Evolutionary conservation across 2,329 filamentous ascomycete species (phyloP).

Genomic region (Albifimbria verrucaria): DNA sequence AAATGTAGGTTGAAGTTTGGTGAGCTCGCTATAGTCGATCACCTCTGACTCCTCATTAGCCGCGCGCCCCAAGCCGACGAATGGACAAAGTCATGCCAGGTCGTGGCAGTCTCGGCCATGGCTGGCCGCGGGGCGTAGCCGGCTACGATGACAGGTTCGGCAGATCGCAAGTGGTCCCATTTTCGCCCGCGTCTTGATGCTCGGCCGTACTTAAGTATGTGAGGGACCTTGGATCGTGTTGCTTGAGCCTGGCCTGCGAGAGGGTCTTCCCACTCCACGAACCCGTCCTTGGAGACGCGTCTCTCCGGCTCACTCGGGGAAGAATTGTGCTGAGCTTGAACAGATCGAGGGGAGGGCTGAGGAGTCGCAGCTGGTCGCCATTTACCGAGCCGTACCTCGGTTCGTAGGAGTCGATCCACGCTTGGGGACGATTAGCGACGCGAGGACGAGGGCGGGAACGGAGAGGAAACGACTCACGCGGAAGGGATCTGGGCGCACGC

Average conservation of each 20-base stretch:
- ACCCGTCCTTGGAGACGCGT: slow-evolving; percentile 47
- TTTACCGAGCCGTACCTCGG: slow-evolving; percentile 33
- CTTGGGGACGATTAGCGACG: slow-evolving; percentile 23
- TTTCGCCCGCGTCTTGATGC: slow-evolving; percentile 44
- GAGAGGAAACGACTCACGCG: slow-evolving; percentile 18
- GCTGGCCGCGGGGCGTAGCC: slow-evolving; percentile 37
- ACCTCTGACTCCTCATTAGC: slow-evolving; percentile 46
- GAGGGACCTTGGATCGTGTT: slow-evolving; percentile 36
- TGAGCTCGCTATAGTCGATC: slow-evolving; percentile 41
- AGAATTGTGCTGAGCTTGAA: slow-evolving; percentile 39
- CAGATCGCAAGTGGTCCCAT: slow-evolving; percentile 58
- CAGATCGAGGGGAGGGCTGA: slow-evolving; percentile 36
- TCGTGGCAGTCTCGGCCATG: slow-evolving; percentile 34
- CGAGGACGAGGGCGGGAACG: not conserved
- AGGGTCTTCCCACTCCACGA: slow-evolving; percentile 38
- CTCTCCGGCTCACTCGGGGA: slow-evolving; percentile 34
- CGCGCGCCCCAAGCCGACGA: slow-evolving; percentile 51
- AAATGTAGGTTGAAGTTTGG: slow-evolving; percentile 46
- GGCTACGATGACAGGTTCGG: slow-evolving; percentile 57
- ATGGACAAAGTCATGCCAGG: slow-evolving; percentile 52
- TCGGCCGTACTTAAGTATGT: slow-evolving; percentile 46
- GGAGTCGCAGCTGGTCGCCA: slow-evolving; percentile 35
- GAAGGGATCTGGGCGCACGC: slow-evolving; percentile 24
- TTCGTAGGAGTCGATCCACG: slow-evolving; percentile 50
- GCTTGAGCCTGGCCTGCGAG: slow-evolving; percentile 30